These are phyloP conservation scores for Sparassis latifolia DNA, from an alignment of 1,284 basidiomycete species.

Conservation along the genomic window DNA sequence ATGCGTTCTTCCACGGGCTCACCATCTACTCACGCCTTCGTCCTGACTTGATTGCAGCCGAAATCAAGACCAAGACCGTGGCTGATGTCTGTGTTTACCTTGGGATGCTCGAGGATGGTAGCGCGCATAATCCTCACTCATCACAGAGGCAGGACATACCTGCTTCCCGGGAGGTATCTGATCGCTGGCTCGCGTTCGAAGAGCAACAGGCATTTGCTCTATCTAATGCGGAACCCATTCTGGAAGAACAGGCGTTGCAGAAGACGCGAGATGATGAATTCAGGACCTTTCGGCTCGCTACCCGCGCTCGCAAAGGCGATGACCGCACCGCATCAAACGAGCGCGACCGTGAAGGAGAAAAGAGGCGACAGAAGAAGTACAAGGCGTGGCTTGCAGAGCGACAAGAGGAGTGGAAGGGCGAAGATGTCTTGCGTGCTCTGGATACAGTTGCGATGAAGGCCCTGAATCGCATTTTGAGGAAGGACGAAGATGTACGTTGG, in stretches of 20 bases:
- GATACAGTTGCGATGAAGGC: constrained; percentile 32
- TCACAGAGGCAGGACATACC: constrained; percentile 16
- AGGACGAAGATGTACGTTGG: constrained; percentile 23
- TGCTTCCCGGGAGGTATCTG: constrained; percentile 51
- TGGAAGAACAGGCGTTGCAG: constrained; percentile 18
- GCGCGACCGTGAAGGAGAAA: constrained; percentile 24
- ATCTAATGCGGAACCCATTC: constrained; percentile 26
- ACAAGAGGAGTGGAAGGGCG: constrained; percentile 27
- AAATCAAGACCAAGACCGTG: constrained; percentile 53
- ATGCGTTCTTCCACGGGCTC: constrained; percentile 63
- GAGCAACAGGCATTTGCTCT: constrained; percentile 44
- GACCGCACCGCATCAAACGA: constrained; percentile 9
- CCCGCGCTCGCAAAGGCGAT: constrained; percentile 16
- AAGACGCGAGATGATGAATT: constrained; percentile 17
- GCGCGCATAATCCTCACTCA: background rate
- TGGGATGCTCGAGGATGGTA: constrained; percentile 37
- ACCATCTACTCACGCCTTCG: constrained; percentile 57
- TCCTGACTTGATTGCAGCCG: constrained; percentile 64
- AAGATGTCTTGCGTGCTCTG: constrained; percentile 32
- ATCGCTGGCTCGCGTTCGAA: constrained; percentile 55
- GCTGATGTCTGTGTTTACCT: constrained; percentile 60
- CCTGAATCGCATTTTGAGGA: constrained; percentile 41
- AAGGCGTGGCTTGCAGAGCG: constrained; percentile 21
- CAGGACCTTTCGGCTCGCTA: constrained; percentile 5
- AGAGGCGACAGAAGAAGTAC: constrained; percentile 16